These are phyloP conservation scores for Phytophthora boehmeriae DNA, from an alignment of 352 stramenopile species.

Conservation along the genomic window DNA sequence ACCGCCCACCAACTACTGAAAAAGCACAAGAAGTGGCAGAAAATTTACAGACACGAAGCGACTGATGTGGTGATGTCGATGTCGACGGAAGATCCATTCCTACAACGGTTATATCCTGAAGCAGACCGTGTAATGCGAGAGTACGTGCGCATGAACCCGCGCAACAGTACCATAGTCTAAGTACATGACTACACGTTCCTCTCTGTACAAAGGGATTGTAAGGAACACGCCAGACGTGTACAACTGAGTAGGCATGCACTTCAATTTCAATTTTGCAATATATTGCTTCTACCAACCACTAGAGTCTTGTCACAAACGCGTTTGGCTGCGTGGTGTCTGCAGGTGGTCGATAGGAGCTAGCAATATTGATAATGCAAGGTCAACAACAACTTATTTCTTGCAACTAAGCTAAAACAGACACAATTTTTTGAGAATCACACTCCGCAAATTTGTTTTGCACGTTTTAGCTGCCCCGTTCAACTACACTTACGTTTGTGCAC, in stretches of 20 bases:
- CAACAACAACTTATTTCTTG: too few species aligned
- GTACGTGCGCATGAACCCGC: slow-evolving; percentile 43
- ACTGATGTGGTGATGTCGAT: slow-evolving; percentile 50
- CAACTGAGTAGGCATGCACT: neutral
- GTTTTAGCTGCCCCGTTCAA: slow-evolving; percentile 11
- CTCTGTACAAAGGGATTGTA: neutral
- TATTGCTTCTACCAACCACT: neutral
- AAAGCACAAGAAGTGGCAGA: slow-evolving; percentile 91
- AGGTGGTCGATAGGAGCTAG: neutral
- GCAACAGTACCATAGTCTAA: slow-evolving; percentile 29
- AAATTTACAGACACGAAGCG: slow-evolving; percentile 69
- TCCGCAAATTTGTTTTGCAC: slow-evolving; percentile 4
- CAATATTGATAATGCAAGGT: too few species aligned
- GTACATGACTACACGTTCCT: neutral
- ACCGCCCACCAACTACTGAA: slow-evolving; percentile 83
- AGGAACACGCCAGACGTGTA: neutral
- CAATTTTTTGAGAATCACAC: neutral
- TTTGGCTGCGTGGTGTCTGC: neutral
- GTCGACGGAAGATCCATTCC: slow-evolving; percentile 72
- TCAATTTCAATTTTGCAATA: neutral
- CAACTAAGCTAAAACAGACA: too few species aligned
- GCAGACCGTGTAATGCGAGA: slow-evolving; percentile 64
- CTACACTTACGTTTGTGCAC: slow-evolving; percentile 19
- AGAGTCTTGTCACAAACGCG: too few species aligned
- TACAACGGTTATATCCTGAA: slow-evolving; percentile 61